Conservation (phyloP, 257 asterid genomes). For the Haberlea rhodopensis region DNA sequence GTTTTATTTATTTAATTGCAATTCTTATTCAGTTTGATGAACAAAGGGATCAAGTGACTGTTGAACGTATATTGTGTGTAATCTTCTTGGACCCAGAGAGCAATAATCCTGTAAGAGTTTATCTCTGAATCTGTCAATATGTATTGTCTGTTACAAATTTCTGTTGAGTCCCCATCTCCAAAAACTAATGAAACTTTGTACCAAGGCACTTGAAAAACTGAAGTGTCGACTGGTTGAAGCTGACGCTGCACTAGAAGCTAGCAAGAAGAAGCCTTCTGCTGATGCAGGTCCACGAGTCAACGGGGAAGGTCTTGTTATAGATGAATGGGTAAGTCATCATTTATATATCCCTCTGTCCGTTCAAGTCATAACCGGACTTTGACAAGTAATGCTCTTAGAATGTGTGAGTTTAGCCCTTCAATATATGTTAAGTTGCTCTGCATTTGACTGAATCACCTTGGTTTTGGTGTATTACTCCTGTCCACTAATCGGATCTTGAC, state of each 20-base stretch:
- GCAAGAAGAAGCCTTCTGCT: slow-evolving; percentile 58
- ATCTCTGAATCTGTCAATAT: neutral
- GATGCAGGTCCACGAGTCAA: slow-evolving; percentile 47
- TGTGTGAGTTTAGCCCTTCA: too few relatives aligned
- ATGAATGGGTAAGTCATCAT: neutral
- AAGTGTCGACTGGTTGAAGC: slow-evolving; percentile 77
- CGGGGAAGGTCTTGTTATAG: slow-evolving; percentile 81
- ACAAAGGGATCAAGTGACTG: slow-evolving; percentile 69
- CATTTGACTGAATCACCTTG: neutral
- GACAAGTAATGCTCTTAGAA: neutral
- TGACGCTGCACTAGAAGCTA: slow-evolving; percentile 65
- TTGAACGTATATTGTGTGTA: slow-evolving; percentile 65
- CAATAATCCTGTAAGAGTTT: slow-evolving; percentile 55
- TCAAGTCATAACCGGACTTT: neutral
- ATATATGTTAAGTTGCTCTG: neutral
- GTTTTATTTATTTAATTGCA: slow-evolving; percentile 8
- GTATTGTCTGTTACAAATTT: neutral
- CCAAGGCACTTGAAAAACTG: slow-evolving; percentile 63
- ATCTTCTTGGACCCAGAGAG: slow-evolving; percentile 76
- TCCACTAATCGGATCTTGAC: neutral
- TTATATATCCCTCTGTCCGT: neutral
- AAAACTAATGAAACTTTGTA: slow-evolving; percentile 9
- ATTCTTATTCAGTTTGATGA: slow-evolving; percentile 67
- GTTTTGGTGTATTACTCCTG: neutral
- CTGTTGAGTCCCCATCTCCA: neutral